Evolutionary conservation across 2,329 filamentous ascomycete genomes (phyloP).

Genomic region (Pseudogymnoascus sp.): DNA sequence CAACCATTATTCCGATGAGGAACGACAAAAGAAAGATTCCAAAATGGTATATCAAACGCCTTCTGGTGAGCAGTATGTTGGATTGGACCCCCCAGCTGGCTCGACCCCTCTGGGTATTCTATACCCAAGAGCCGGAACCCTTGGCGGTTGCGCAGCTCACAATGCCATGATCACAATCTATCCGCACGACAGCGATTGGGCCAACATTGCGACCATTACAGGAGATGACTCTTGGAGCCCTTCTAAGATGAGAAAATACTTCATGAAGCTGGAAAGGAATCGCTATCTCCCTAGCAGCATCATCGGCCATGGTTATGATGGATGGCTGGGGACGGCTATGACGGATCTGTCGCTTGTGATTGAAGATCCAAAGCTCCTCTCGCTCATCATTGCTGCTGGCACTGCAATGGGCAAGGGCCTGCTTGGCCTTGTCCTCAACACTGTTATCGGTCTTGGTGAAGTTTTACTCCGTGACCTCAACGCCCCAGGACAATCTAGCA

Average conservation of each 20-base stretch:
- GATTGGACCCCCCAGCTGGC: conserved; percentile 19
- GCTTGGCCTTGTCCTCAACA: conserved; percentile 7
- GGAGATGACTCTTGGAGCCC: conserved; percentile 16
- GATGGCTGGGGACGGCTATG: conserved; percentile 22
- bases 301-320: conserved; percentile 14
- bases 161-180: conserved; percentile 17
- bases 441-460: conserved; percentile 13
- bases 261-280: conserved; percentile 12
- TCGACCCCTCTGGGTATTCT: conserved; percentile 19
- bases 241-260: conserved; percentile 13
- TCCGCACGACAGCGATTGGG: conserved; percentile 17
- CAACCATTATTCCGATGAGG: conserved; percentile 41
- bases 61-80: conserved; percentile 19
- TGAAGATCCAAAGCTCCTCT: conserved; percentile 15
- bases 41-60: conserved; percentile 39
- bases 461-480: conserved; percentile 17
- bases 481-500: conserved; percentile 16
- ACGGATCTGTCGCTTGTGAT: conserved; percentile 14
- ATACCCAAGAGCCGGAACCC: conserved; percentile 23
- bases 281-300: conserved; percentile 14
- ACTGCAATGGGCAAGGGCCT: conserved; percentile 15
- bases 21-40: conserved; percentile 37
- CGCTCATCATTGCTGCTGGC: conserved; percentile 17
- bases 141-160: conserved; percentile 21
- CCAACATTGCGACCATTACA: conserved; percentile 14